Conservation (phyloP, 805 yeast genomes). For the Lipomyces japonicus region DNA sequence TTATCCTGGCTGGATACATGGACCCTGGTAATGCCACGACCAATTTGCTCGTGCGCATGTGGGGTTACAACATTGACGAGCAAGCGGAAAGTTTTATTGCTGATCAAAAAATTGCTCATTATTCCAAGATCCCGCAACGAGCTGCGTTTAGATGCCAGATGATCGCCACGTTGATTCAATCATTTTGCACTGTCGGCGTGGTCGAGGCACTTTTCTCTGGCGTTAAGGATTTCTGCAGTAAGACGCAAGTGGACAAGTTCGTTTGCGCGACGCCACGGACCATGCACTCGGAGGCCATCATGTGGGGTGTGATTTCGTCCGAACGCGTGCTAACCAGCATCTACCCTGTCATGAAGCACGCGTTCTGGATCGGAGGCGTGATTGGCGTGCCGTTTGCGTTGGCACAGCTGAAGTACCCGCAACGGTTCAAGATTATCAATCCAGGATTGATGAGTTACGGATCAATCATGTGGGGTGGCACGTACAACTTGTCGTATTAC, state of each 20-base stretch:
- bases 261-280: conserved; percentile 31
- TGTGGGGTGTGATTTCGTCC: conserved; percentile 33
- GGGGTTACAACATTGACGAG: conserved; percentile 47
- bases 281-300: conserved; percentile 29
- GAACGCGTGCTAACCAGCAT: conserved; percentile 24
- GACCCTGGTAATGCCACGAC: conserved; percentile 51
- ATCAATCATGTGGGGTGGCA: conserved; percentile 14
- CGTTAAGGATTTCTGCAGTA: conserved; percentile 29
- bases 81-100: conserved; percentile 43
- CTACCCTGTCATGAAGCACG: conserved; percentile 27
- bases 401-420: conserved; percentile 7
- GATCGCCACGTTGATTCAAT: conserved; percentile 51
- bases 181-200: conserved; percentile 51
- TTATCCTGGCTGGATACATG: conserved; percentile 46
- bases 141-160: conserved; percentile 50
- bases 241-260: conserved; percentile 24
- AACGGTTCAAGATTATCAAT: conserved; percentile 18
- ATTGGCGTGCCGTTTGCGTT: conserved; percentile 19
- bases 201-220: conserved; percentile 44
- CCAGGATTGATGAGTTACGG: conserved; percentile 29
- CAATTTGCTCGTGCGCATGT: conserved; percentile 48
- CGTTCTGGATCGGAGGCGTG: conserved; percentile 29
- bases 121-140: conserved; percentile 52
- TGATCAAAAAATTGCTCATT: conserved; percentile 51
- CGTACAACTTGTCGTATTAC: conserved; percentile 33